Percentiles rank a stretch among this genome's conserved stretches.
Conservation (phyloP, 306 rosid genomes). For the Carpinus fangiana region DNA sequence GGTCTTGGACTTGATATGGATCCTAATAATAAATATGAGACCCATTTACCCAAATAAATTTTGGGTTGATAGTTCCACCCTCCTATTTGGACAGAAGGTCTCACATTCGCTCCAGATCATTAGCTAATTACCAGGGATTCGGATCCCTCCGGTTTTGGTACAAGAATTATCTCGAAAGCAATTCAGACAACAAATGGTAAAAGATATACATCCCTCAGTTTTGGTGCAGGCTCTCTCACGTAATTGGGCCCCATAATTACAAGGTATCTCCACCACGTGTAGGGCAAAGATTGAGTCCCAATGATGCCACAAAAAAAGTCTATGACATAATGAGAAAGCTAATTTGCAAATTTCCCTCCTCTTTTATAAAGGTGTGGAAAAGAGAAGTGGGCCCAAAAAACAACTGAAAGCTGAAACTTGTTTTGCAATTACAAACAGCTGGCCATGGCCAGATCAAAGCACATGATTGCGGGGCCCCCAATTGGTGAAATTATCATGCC, state of each 20-base stretch:
- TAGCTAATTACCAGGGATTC: too few species aligned
- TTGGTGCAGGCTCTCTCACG: neutral
- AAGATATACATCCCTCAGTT: neutral
- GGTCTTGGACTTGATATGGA: too few species aligned
- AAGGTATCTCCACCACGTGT: conserved; percentile 32
- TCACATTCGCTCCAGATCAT: too few species aligned
- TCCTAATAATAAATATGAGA: too few species aligned
- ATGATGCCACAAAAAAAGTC: conserved; percentile 38
- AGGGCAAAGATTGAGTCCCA: conserved; percentile 35
- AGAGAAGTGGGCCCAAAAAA: conserved; percentile 29
- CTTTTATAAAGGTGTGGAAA: conserved; percentile 40
- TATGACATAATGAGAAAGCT: conserved; percentile 38
- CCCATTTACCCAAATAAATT: too few species aligned
- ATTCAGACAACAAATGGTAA: too few species aligned
- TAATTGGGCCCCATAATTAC: conserved; percentile 18
- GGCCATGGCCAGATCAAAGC: conserved; percentile 36
- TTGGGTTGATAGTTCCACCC: too few species aligned
- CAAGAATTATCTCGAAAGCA: too few species aligned
- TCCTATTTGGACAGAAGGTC: too few species aligned
- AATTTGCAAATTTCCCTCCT: conserved; percentile 34
- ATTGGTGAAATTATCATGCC: conserved; percentile 17
- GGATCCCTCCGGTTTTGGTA: too few species aligned
- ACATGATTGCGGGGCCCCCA: conserved; percentile 42
- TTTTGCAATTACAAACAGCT: conserved; percentile 27
- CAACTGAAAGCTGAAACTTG: conserved; percentile 38